Evolutionary conservation across 176 grass and related monocot genomes (phyloP).

Genomic region (Rhynchospora pubera): DNA sequence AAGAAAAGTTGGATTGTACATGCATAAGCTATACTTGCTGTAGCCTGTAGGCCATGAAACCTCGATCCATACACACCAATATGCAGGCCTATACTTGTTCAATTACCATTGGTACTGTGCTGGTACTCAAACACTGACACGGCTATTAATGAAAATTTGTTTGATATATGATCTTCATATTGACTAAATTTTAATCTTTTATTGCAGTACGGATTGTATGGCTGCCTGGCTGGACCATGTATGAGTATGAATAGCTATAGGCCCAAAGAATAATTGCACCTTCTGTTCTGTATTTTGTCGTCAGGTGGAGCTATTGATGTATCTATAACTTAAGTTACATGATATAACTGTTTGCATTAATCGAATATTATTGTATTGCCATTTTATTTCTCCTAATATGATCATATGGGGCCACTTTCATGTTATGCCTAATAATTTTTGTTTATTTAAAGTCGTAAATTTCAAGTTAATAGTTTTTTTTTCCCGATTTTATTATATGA

Average conservation of each 20-base stretch:
- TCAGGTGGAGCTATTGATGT: slow-evolving; percentile 43
- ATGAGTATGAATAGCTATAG: slow-evolving; percentile 97
- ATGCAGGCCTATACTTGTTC: neutral
- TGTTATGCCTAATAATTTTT: no score
- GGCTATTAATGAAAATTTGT: neutral
- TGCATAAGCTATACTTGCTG: no score
- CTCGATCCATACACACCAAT: neutral
- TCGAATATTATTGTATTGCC: slow-evolving; percentile 11
- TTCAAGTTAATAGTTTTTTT: neutral
- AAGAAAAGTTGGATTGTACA: no score
- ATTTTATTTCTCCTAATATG: slow-evolving; percentile 23
- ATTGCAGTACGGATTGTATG: slow-evolving; percentile 80
- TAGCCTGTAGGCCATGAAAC: no score
- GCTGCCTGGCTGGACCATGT: slow-evolving; percentile 99
- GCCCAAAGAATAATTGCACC: slow-evolving; percentile 89
- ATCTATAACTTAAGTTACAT: neutral
- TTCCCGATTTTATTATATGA: neutral
- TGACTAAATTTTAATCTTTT: slow-evolving; percentile 17
- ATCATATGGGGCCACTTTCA: no score
- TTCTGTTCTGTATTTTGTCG: slow-evolving; percentile 94
- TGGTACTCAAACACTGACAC: neutral
- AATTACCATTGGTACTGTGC: neutral
- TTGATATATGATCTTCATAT: neutral
- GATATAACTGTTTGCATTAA: neutral
- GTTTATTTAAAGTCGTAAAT: neutral